Evolutionary conservation across 306 rosid species (phyloP).

Genomic region (Dryas drummondii): DNA sequence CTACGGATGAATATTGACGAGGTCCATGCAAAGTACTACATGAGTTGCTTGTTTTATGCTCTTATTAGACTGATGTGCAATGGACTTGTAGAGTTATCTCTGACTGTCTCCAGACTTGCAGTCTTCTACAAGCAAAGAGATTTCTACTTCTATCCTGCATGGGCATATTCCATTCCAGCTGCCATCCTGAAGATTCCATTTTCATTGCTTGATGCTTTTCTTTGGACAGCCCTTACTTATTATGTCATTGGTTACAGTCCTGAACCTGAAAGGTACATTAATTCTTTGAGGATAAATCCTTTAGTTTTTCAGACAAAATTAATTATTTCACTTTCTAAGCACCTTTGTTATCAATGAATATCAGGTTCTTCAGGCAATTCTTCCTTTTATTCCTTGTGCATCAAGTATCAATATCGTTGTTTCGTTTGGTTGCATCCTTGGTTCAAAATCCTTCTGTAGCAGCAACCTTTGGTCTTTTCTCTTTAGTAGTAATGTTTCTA

Average conservation of each 20-base stretch:
- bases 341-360: conserved; percentile 7
- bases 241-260: conserved; percentile 64
- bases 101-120: conserved; percentile 53
- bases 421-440: conserved; percentile 49
- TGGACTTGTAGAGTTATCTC: conserved; percentile 46
- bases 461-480: conserved; percentile 29
- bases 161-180: conserved; percentile 57
- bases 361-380: conserved; percentile 57
- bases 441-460: conserved; percentile 44
- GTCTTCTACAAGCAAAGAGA: conserved; percentile 59
- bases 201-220: conserved; percentile 50
- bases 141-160: conserved; percentile 50
- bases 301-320: background rate
- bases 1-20: background rate
- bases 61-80: conserved; percentile 41
- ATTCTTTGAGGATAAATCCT: background rate
- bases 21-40: conserved; percentile 21
- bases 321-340: background rate
- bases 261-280: conserved; percentile 43
- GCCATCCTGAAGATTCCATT: conserved; percentile 52
- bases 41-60: conserved; percentile 56
- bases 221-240: conserved; percentile 56
- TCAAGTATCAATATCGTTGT: conserved; percentile 45
- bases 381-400: conserved; percentile 46
- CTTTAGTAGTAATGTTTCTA: conserved; percentile 27